Percentiles rank a stretch among this genome's conserved stretches.
These are phyloP conservation scores for Parascedosporium putredinis DNA, from an alignment of 2,329 filamentous ascomycete genomes.

Conservation along the genomic window DNA sequence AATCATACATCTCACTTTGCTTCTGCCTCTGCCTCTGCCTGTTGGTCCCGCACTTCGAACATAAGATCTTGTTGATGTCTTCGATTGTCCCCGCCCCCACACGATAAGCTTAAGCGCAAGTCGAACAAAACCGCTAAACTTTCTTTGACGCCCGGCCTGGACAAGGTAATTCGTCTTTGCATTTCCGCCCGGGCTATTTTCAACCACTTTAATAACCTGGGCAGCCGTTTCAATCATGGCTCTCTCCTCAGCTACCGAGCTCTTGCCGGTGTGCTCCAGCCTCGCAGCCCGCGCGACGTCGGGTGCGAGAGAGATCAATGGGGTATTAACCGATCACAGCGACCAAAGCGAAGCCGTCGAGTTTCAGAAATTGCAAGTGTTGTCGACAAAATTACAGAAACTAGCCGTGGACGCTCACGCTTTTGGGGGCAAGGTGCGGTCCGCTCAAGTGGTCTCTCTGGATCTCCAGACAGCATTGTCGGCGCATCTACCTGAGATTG, in stretches of 20 bases:
- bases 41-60: too few species aligned
- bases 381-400: background rate
- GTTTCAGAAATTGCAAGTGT: background rate
- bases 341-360: background rate
- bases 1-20: too few species aligned
- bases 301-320: background rate
- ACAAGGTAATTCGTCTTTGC: too few species aligned
- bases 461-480: background rate
- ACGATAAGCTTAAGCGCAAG: too few species aligned
- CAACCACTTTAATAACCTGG: too few species aligned
- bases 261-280: background rate
- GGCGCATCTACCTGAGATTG: background rate
- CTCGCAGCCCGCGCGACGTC: background rate
- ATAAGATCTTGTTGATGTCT: too few species aligned
- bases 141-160: too few species aligned
- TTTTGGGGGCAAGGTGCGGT: background rate
- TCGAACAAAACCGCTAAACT: too few species aligned
- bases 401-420: background rate
- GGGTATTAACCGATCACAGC: background rate
- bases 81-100: too few species aligned
- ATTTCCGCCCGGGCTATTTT: too few species aligned
- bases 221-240: background rate
- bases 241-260: background rate
- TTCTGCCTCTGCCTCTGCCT: too few species aligned
- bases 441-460: background rate